Percentiles rank a stretch among this genome's conserved stretches.
Conservation (phyloP, 2,329 filamentous ascomycete species). For the Neophaeococcomyces mojaviensis region DNA sequence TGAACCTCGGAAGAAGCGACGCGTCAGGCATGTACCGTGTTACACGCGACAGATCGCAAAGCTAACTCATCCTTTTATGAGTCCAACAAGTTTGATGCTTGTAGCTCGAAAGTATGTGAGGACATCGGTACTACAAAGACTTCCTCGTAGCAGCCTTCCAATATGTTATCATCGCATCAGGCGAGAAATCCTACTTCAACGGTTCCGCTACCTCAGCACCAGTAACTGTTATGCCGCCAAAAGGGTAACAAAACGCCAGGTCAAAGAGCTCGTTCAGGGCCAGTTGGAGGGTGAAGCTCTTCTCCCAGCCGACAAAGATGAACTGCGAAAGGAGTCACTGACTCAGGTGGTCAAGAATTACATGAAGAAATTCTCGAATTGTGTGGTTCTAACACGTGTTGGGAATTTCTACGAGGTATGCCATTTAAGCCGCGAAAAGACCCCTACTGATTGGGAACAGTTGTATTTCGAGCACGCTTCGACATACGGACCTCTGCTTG, state of each 20-base stretch:
- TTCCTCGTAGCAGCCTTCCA: too few relatives aligned
- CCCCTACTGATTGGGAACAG: conserved; percentile 26
- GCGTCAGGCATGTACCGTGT: too few relatives aligned
- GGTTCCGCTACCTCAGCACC: neutral
- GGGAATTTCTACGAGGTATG: conserved; percentile 84
- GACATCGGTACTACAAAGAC: too few relatives aligned
- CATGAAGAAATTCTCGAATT: conserved; percentile 84
- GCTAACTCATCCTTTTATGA: too few relatives aligned
- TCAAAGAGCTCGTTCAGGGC: conserved; percentile 51
- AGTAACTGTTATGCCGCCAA: conserved; percentile 10
- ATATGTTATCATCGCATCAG: too few relatives aligned
- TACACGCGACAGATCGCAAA: too few relatives aligned
- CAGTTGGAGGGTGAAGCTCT: conserved; percentile 38
- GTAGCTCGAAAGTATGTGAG: too few relatives aligned
- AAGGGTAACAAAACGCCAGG: conserved; percentile 24
- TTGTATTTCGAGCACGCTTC: conserved; percentile 95
- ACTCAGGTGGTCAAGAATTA: conserved; percentile 79
- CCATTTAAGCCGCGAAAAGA: neutral
- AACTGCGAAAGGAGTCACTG: conserved; percentile 65
- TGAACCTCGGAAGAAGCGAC: too few relatives aligned
- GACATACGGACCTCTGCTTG: conserved; percentile 75
- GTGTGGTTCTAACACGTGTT: conserved; percentile 82
- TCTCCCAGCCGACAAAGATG: conserved; percentile 36
- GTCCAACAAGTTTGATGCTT: too few relatives aligned
- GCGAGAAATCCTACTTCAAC: too few relatives aligned